These are phyloP conservation scores for Eutrema yunnanense DNA, from an alignment of 345 rosid genomes.

Conservation along the genomic window DNA sequence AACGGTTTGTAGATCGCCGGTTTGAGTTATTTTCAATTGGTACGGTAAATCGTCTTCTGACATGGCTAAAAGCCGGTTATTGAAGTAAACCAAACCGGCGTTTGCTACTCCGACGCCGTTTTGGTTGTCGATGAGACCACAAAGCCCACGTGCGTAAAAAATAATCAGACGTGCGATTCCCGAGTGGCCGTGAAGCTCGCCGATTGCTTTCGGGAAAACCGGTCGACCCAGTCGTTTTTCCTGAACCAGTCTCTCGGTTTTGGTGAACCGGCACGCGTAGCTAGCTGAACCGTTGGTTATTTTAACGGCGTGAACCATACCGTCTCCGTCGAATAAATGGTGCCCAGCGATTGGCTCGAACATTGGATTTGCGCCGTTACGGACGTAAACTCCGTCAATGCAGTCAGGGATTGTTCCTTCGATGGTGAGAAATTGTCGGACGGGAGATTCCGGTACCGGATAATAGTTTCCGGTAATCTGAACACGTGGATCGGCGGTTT, in stretches of 20 bases:
- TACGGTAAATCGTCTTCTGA: conserved; percentile 93
- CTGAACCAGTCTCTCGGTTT: conserved; percentile 51
- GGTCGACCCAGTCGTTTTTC: conserved; percentile 49
- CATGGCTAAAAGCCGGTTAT: conserved; percentile 73
- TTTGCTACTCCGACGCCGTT: conserved; percentile 81
- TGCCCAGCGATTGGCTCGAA: conserved; percentile 83
- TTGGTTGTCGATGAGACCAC: conserved; percentile 51
- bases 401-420: conserved; percentile 63
- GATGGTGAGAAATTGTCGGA: conserved; percentile 40
- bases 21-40: conserved; percentile 46
- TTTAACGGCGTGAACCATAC: conserved; percentile 85
- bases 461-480: conserved; percentile 88
- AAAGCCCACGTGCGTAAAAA: conserved; percentile 61
- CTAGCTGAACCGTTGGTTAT: conserved; percentile 56
- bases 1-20: conserved; percentile 69
- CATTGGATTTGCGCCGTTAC: conserved; percentile 94
- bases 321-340: conserved; percentile 94
- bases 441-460: conserved; percentile 74
- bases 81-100: conserved; percentile 81
- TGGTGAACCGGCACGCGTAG: conserved; percentile 84
- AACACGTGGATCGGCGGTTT: conserved; percentile 70
- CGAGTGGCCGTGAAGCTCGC: conserved; percentile 84
- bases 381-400: conserved; percentile 74
- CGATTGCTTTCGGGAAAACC: conserved; percentile 83
- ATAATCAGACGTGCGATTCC: conserved; percentile 71